Conservation (phyloP, 2,329 filamentous ascomycete species). For the Fusarium compactum region DNA sequence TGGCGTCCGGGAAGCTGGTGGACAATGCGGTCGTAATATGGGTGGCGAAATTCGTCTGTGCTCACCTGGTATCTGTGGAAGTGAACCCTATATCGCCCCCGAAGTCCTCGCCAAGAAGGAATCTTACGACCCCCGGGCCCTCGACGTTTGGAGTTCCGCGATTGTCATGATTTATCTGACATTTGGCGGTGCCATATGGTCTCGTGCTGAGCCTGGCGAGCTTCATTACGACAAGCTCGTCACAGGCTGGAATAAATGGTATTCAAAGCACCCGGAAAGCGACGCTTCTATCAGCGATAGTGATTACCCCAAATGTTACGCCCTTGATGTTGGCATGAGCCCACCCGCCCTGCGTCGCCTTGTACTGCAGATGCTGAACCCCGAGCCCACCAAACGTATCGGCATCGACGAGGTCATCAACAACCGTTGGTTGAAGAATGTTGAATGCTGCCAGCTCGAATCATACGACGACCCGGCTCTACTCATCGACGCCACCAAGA, state of each 20-base stretch:
- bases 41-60: conserved; percentile 76
- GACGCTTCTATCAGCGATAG: conserved; percentile 62
- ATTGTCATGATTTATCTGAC: conserved; percentile 85
- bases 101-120: conserved; percentile 79
- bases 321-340: conserved; percentile 74
- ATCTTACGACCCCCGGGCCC: conserved; percentile 77
- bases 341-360: conserved; percentile 77
- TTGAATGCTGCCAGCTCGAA: conserved; percentile 84
- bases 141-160: conserved; percentile 89
- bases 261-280: conserved; percentile 62
- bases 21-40: conserved; percentile 80
- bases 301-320: conserved; percentile 73
- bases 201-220: conserved; percentile 69
- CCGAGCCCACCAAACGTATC: conserved; percentile 77
- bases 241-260: conserved; percentile 76
- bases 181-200: conserved; percentile 80
- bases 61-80: conserved; percentile 84
- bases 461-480: conserved; percentile 73
- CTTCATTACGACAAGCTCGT: conserved; percentile 74
- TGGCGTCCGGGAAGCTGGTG: conserved; percentile 77
- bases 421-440: conserved; percentile 77
- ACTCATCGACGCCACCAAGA: conserved; percentile 72
- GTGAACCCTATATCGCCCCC: conserved; percentile 87
- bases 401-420: conserved; percentile 76
- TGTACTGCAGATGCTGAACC: conserved; percentile 85